Evolutionary conservation across 2,329 filamentous ascomycete genomes (phyloP).

Genomic region (Mycosphaerella arachidis): DNA sequence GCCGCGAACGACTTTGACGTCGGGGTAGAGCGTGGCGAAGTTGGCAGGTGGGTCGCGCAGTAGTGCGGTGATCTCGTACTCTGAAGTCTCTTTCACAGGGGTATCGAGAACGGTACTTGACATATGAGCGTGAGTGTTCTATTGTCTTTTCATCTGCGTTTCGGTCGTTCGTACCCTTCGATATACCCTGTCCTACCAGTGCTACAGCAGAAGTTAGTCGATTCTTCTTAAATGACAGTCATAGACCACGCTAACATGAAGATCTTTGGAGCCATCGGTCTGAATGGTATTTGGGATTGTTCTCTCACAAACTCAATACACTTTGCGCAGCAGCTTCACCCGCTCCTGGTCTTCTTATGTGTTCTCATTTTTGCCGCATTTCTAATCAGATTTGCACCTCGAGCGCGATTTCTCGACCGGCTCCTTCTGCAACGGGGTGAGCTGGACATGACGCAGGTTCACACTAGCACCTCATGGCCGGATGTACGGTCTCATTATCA

Average conservation of each 20-base stretch:
- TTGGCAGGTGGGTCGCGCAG: conserved; percentile 43
- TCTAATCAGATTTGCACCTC: conserved; percentile 2
- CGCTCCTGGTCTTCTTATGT: neutral
- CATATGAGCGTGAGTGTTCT: neutral
- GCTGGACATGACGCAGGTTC: no score
- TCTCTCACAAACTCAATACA: no score
- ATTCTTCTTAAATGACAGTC: neutral
- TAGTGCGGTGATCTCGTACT: conserved; percentile 43
- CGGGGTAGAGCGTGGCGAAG: conserved; percentile 40
- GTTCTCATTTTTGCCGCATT: neutral
- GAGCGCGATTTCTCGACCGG: neutral
- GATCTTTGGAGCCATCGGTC: conserved; percentile 30
- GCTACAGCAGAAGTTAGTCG: conserved; percentile 27
- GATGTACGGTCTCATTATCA: no score
- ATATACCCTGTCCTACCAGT: conserved; percentile 53
- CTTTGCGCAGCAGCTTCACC: no score
- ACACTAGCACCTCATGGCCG: no score
- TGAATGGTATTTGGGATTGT: no score
- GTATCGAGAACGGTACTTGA: conserved; percentile 42
- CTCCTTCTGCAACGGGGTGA: neutral
- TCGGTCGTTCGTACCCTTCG: conserved; percentile 35
- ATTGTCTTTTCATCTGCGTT: neutral
- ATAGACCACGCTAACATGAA: conserved; percentile 24
- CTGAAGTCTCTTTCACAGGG: conserved; percentile 43
- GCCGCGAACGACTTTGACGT: conserved; percentile 40